Conservation (phyloP, 148 eudicot genomes). For the Rheum nobile region DNA sequence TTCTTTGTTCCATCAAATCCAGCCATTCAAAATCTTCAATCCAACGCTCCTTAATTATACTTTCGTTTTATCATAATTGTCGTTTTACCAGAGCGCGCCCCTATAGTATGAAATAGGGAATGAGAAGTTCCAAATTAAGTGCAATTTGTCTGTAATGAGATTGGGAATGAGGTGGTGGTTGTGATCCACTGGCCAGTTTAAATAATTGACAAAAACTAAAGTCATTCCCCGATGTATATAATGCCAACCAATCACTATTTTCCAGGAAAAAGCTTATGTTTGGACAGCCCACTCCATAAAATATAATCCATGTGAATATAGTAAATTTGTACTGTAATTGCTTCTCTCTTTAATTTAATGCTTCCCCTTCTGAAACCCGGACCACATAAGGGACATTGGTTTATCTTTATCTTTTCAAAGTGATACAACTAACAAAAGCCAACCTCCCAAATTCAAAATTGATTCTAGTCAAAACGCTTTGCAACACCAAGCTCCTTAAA, state of each 20-base stretch:
- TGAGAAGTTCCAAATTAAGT: background rate
- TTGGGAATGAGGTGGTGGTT: background rate
- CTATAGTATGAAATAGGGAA: too few relatives aligned
- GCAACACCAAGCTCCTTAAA: too few relatives aligned
- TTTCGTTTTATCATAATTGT: too few relatives aligned
- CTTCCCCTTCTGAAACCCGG: background rate
- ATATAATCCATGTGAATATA: background rate
- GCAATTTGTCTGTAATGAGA: background rate
- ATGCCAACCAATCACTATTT: background rate
- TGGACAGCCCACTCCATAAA: background rate
- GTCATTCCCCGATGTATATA: background rate
- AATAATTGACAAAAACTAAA: background rate
- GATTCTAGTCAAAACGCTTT: too few relatives aligned
- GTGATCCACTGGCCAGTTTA: background rate
- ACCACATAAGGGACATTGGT: background rate
- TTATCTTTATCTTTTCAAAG: background rate
- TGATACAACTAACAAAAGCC: background rate
- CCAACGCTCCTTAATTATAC: too few relatives aligned
- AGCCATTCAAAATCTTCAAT: too few relatives aligned
- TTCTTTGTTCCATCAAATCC: too few relatives aligned
- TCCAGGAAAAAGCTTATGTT: background rate
- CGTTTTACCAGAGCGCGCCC: too few relatives aligned
- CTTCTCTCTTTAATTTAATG: background rate
- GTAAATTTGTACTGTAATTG: background rate
- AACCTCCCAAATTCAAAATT: background rate